Evolutionary conservation across 208 protist genomes (phyloP).

Genomic region (Crithidia thermophila): DNA sequence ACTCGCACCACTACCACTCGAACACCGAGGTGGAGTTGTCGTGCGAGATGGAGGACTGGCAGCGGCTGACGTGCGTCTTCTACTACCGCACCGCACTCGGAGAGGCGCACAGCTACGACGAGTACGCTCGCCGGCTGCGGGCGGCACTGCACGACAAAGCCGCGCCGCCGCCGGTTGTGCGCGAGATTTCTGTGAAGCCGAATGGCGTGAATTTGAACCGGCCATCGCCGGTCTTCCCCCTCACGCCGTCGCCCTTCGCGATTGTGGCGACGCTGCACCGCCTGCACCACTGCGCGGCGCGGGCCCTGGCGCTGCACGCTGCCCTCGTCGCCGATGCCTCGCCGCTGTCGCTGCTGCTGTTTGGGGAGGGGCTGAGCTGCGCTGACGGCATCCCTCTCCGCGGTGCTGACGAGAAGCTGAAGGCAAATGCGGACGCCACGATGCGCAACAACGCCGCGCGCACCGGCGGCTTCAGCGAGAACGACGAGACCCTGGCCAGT

Average conservation of each 20-base stretch:
- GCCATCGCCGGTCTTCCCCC: conserved; percentile 48
- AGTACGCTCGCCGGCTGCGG: conserved; percentile 71
- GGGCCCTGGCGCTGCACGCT: conserved; percentile 41
- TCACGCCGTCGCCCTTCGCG: conserved; percentile 58
- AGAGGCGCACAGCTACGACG: conserved; percentile 63
- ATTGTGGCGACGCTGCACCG: conserved; percentile 30
- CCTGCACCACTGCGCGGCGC: conserved; percentile 33
- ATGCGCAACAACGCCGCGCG: conserved; percentile 23
- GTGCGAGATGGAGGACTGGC: conserved; percentile 51
- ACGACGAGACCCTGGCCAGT: conserved; percentile 23
- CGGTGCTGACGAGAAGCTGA: conserved; percentile 37
- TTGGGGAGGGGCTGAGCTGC: conserved; percentile 61
- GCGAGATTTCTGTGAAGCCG: conserved; percentile 47
- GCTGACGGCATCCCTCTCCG: conserved; percentile 60
- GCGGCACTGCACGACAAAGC: conserved; percentile 30
- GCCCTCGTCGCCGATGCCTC: conserved; percentile 23
- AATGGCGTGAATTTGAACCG: conserved; percentile 74
- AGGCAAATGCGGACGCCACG: conserved; percentile 23
- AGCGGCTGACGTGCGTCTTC: conserved; percentile 87
- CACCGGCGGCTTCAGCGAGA: conserved; percentile 67
- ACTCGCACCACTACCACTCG: conserved; percentile 93
- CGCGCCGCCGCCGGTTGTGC: conserved; percentile 15
- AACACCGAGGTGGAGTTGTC: conserved; percentile 85
- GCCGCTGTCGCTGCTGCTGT: conserved; percentile 38
- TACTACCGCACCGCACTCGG: conserved; percentile 88